Percentiles rank a stretch among this genome's conserved stretches.
These are phyloP conservation scores for Astrephomene gubernaculifera DNA, from an alignment of 139 green algal genomes.

Conservation along the genomic window DNA sequence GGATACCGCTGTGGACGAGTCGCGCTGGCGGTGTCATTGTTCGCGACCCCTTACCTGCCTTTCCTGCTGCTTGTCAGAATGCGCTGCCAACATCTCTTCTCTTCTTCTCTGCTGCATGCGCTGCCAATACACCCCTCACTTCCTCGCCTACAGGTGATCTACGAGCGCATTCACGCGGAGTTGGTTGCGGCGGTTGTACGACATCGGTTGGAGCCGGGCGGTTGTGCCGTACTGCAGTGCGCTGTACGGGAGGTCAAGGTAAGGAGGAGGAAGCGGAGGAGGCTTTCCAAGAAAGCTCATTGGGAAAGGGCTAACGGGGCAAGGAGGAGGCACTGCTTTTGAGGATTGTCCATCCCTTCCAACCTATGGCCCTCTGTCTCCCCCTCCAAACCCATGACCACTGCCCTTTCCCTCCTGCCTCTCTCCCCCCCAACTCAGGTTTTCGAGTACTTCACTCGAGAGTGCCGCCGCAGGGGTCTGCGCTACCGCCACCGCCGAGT, in stretches of 20 bases:
- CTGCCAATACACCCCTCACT: no score
- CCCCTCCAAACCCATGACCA: neutral
- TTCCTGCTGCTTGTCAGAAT: no score
- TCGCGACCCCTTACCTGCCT: no score
- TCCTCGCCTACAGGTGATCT: conserved; percentile 68
- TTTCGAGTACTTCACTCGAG: conserved; percentile 64
- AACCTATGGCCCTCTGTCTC: neutral
- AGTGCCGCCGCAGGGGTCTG: conserved; percentile 50
- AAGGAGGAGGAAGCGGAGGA: no score
- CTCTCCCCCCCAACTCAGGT: conserved; percentile 35
- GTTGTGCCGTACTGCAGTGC: conserved; percentile 69
- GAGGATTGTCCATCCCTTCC: no score
- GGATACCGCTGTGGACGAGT: no score
- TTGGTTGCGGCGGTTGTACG: conserved; percentile 76
- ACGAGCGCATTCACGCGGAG: conserved; percentile 70
- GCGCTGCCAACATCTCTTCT: no score
- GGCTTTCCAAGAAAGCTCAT: no score
- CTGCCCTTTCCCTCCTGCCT: neutral
- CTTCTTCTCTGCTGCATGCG: no score
- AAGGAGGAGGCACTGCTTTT: no score
- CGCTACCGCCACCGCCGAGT: conserved; percentile 49
- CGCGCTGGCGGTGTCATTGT: no score
- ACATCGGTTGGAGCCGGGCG: conserved; percentile 64
- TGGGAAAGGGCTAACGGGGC: no score
- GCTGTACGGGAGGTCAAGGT: conserved; percentile 69